These are phyloP conservation scores for Oryza nivara DNA, from an alignment of 176 grass and related monocot species.

Conservation along the genomic window DNA sequence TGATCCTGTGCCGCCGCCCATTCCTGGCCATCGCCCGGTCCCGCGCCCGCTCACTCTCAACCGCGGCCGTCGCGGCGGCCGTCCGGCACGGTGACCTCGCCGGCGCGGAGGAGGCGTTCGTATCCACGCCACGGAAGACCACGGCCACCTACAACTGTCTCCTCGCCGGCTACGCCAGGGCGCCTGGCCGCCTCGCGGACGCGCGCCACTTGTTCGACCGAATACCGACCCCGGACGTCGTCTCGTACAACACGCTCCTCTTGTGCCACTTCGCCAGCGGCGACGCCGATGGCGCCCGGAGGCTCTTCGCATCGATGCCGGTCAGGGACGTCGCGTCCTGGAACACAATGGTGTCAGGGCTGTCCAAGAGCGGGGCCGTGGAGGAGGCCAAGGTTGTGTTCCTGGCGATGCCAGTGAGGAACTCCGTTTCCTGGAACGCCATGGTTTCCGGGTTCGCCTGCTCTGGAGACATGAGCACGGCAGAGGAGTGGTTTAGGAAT, in stretches of 20 bases:
- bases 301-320: constrained; percentile 57
- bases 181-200: constrained; percentile 27
- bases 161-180: constrained; percentile 43
- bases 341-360: constrained; percentile 76
- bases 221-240: constrained; percentile 52
- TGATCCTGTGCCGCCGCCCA: neutral
- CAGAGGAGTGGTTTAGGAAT: constrained; percentile 52
- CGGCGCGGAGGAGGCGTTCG: constrained; percentile 39
- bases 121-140: constrained; percentile 16
- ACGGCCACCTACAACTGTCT: constrained; percentile 63
- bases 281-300: constrained; percentile 53
- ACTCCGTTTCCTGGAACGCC: constrained; percentile 68
- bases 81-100: constrained; percentile 43
- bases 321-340: constrained; percentile 56
- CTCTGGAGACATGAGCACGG: constrained; percentile 46
- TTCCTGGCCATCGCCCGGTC: neutral
- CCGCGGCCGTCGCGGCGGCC: constrained; percentile 37
- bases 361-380: constrained; percentile 45
- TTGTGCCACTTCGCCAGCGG: constrained; percentile 57
- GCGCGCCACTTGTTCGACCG: constrained; percentile 50
- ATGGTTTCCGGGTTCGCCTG: constrained; percentile 45
- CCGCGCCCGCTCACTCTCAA: constrained; percentile 15
- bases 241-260: constrained; percentile 84
- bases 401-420: constrained; percentile 53
- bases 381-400: constrained; percentile 57